Base-by-base conservation (phyloP, 2,329 filamentous ascomycete genomes). In the Aspergillus fumigatiaffinis region DNA sequence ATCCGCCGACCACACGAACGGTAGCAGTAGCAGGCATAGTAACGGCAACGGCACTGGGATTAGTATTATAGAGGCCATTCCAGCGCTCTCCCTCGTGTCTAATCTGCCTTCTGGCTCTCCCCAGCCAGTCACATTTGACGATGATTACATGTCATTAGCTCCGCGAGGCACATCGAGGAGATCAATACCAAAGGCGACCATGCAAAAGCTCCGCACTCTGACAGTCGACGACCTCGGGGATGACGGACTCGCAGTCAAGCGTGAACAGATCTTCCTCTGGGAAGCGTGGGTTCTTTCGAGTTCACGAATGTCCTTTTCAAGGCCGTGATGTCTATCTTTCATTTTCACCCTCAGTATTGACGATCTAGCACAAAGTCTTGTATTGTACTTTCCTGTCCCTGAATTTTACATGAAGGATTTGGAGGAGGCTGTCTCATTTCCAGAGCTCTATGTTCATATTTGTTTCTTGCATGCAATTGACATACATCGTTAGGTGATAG, bases 21-120 rank as follows among this genome's bases (percentile, higher is more conserved):
- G 83, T 57, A 80, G 85, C 58, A 75, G 77, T 42, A 51, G 12
- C 32, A 51, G 52, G 53, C 61, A 54, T 51, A 54, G 51, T 54
- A 63, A 55, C 35, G 51, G 56, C 41, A 50, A 57, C 32, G 52
- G 51, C 20, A 38, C 53, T 12, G 50, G 48, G 17, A 9, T 6
- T 17, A 59, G 53, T 4, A 60, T 60, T 1, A 59, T 59, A 1
- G 65, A 67, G 32, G 55, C 65, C 46, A 42, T 51, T 12, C 54
- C 57, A n/a, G 26, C 63, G 12, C 50, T 65, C n/a, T 63, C 63
- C 10, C 44, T 67, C 48, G 60, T 65, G 12, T 54, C 64, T 4
- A 59, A 59, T 14, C 58, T 65, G 3, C 55, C 58, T 1, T 50
- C 55, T 55, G 42, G 59, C 57, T 26, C 60, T 55, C 53, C 60